Evolutionary conservation across 1,284 basidiomycete species (phyloP), one percentile per base, ranked within the genome.

Genomic region (Cutaneotrichosporon curvatum): DNA sequence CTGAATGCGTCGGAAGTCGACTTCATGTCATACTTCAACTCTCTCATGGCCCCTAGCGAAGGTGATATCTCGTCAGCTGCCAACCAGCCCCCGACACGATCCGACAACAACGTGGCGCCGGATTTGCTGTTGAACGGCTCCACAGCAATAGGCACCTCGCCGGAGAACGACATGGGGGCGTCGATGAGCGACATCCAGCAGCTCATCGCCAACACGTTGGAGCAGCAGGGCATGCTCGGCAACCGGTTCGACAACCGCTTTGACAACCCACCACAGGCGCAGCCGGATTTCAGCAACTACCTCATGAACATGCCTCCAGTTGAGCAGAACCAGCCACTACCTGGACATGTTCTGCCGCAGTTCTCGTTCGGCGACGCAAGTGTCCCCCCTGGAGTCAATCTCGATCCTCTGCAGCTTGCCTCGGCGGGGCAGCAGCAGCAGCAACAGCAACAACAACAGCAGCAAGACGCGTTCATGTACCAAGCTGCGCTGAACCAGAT

Each of bases 11-110:
- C 55, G 4, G 56, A 60, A 14, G 48, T 48, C 9, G 59, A 58
- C 31, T 50, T 60, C 18, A 52, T 57, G 51, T 50, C 57, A 8
- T 59, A 54, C 41, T 45, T 61, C 47, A 59, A 59, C 37, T 42
- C 43, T 21, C 25, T 61, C 5, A n/a, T 54, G 10, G 36, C 42
- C 1, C 12, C 34, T 9, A 34, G n/a, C 34, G 42, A 28, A 12
- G 12, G 25, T 28, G 25, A 28, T 7, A 12, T 12, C 8, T 12
- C 7, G 12, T 16, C 11, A 21, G 37, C 23, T 33, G 36, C 30
- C 36, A 37, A 21, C 43, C 25, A 32, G 31, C 9, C 3, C 37
- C 10, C 12, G 30, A 43, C 11, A 15, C 32, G 16, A 32, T 20
- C 12, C 22, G 28, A 20, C 16, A 28, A 15, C 32, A 16, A 15